Conservation (phyloP, 1,284 basidiomycete species). For the Marasmius fiardii region DNA sequence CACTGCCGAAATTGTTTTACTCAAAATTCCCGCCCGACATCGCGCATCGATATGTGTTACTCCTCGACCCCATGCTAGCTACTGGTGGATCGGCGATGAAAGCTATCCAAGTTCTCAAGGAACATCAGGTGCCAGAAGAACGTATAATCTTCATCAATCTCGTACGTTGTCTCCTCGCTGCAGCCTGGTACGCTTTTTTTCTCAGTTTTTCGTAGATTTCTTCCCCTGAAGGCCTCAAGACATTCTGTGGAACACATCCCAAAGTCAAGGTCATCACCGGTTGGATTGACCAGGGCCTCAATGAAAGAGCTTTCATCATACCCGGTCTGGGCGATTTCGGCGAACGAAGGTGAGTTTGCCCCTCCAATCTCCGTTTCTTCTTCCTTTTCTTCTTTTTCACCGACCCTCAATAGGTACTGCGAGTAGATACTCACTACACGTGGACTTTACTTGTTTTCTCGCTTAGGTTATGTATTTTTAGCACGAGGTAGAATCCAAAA, state of each 20-base stretch:
- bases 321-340: constrained; percentile 93
- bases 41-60: constrained; percentile 84
- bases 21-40: constrained; percentile 95
- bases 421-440: no score
- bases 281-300: constrained; percentile 95
- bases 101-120: constrained; percentile 91
- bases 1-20: constrained; percentile 87
- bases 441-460: no score
- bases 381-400: no score
- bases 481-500: no score
- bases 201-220: constrained; percentile 58
- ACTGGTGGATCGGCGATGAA: constrained; percentile 98
- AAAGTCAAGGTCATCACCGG: constrained; percentile 87
- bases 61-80: constrained; percentile 97
- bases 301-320: constrained; percentile 87
- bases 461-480: no score
- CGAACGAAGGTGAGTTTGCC: constrained; percentile 70
- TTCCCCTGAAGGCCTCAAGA: constrained; percentile 86
- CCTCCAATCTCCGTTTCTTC: no score
- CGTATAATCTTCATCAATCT: constrained; percentile 97
- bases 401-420: no score
- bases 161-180: constrained; percentile 37
- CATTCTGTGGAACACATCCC: constrained; percentile 81
- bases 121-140: constrained; percentile 85
- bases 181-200: constrained; percentile 4